phyloP scores from a whole-genome alignment of 139 green algal genomes.

The Protoeuglena noctilucae region DNA sequence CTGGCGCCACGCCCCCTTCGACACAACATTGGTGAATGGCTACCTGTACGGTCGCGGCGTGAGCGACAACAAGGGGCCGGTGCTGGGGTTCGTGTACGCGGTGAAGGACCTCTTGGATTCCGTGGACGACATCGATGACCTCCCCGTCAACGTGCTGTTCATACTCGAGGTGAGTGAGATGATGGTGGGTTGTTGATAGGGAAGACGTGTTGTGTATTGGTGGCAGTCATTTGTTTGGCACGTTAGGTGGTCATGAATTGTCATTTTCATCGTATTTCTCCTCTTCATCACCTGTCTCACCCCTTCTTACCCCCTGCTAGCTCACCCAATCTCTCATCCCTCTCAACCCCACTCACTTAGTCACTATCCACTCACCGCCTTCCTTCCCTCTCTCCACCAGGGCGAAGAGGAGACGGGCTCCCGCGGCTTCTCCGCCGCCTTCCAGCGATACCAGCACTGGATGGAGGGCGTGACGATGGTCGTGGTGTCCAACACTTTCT shows the following conservation, averaged over 20 bases:
- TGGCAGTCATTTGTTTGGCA: too few relatives aligned
- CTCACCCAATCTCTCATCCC: too few relatives aligned
- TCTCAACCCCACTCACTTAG: too few relatives aligned
- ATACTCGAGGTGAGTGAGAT: conserved; percentile 54
- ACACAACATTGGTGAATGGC: conserved; percentile 62
- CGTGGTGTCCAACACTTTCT: conserved; percentile 73
- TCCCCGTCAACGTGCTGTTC: conserved; percentile 82
- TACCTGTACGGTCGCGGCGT: conserved; percentile 78
- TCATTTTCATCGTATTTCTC: too few relatives aligned
- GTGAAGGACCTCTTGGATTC: conserved; percentile 67
- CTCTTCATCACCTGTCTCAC: too few relatives aligned
- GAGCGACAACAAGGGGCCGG: conserved; percentile 84
- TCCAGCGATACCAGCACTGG: conserved; percentile 23
- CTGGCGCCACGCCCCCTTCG: conserved; percentile 74
- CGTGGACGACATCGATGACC: conserved; percentile 8
- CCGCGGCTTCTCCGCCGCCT: conserved; percentile 51
- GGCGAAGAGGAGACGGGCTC: conserved; percentile 77
- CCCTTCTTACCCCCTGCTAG: too few relatives aligned
- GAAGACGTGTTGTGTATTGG: too few relatives aligned
- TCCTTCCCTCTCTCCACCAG: too few relatives aligned
- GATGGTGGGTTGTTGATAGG: too few relatives aligned
- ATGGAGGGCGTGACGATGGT: conserved; percentile 36
- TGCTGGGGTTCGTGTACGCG: conserved; percentile 81
- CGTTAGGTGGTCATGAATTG: too few relatives aligned
- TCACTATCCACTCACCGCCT: too few relatives aligned